phyloP scores from a whole-genome alignment of 345 rosid species.

The Microthlaspi erraticum region DNA sequence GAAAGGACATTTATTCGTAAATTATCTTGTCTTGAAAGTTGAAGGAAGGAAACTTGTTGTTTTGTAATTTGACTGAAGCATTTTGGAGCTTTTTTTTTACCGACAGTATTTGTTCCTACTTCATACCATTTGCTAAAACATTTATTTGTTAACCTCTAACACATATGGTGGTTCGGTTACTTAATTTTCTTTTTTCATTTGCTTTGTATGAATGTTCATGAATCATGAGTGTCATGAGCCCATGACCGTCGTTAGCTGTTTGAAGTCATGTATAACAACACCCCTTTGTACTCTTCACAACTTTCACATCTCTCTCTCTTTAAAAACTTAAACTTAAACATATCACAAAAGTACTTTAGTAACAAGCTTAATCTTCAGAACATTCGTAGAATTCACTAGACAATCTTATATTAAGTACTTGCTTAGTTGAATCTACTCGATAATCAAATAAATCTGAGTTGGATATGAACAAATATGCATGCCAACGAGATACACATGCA shows the following conservation, averaged over 20 bases:
- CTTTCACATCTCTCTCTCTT: constrained; percentile 1
- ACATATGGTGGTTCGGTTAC: not conserved
- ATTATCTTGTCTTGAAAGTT: constrained; percentile 2
- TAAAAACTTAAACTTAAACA: not conserved
- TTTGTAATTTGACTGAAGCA: constrained; percentile 27
- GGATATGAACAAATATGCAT: too few species aligned
- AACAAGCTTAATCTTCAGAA: not conserved
- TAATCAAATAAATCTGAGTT: too few species aligned
- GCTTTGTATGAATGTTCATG: constrained; percentile 36
- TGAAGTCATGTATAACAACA: constrained; percentile 29
- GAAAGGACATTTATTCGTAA: constrained; percentile 12
- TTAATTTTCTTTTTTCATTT: constrained; percentile 5
- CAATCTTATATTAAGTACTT: not conserved
- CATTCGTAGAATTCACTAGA: not conserved
- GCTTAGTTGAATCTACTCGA: too few species aligned
- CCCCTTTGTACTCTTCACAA: constrained; percentile 35
- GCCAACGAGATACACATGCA: too few species aligned
- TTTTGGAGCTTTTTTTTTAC: constrained; percentile 28
- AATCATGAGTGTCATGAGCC: constrained; percentile 11
- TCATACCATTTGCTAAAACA: constrained; percentile 7
- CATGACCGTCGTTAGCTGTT: constrained; percentile 20
- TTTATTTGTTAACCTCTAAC: constrained; percentile 2
- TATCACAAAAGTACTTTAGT: not conserved
- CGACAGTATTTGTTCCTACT: constrained; percentile 20
- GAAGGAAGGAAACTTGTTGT: constrained; percentile 1